Percentiles rank a stretch among this genome's conserved stretches.
phyloP scores from a whole-genome alignment of 164 flowering plant genomes.

The Santalum album region DNA sequence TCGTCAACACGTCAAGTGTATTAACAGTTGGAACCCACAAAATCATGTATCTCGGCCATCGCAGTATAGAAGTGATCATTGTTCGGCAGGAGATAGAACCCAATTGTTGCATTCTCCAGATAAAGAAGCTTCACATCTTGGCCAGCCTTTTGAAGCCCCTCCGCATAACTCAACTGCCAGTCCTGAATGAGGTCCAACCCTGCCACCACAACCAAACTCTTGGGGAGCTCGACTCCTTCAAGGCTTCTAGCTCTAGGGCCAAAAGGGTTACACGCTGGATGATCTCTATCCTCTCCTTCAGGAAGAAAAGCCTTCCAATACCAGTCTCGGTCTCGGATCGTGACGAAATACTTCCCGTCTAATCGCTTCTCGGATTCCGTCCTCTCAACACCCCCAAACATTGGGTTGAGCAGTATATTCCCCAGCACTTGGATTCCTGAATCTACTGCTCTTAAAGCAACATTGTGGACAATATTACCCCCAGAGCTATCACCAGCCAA shows the following conservation, averaged over 20 bases:
- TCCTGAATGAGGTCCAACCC: constrained; percentile 64
- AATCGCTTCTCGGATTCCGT: constrained; percentile 51
- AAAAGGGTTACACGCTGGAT: constrained; percentile 61
- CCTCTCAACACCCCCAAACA: constrained; percentile 56
- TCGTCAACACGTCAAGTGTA: too few relatives aligned
- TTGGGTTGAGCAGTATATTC: constrained; percentile 53
- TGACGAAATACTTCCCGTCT: too few relatives aligned
- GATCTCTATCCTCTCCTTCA: constrained; percentile 63
- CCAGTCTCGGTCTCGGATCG: constrained; percentile 67
- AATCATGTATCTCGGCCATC: constrained; percentile 46
- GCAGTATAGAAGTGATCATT: constrained; percentile 47
- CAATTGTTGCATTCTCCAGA: constrained; percentile 56
- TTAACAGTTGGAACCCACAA: too few relatives aligned
- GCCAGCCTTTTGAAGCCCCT: constrained; percentile 37
- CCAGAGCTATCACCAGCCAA: constrained; percentile 71
- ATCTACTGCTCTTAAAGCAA: constrained; percentile 50
- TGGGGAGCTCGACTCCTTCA: constrained; percentile 34
- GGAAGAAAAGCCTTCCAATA: constrained; percentile 69
- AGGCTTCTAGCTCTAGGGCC: constrained; percentile 39
- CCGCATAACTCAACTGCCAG: constrained; percentile 57
- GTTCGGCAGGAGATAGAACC: constrained; percentile 70
- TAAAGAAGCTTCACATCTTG: constrained; percentile 44
- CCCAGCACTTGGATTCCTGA: constrained; percentile 44
- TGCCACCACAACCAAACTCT: constrained; percentile 51
- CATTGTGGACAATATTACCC: constrained; percentile 64